Evolutionary conservation across 2,329 filamentous ascomycete genomes (phyloP), one percentile per base, ranked within the genome.

Genomic region (Lojkania enalia): DNA sequence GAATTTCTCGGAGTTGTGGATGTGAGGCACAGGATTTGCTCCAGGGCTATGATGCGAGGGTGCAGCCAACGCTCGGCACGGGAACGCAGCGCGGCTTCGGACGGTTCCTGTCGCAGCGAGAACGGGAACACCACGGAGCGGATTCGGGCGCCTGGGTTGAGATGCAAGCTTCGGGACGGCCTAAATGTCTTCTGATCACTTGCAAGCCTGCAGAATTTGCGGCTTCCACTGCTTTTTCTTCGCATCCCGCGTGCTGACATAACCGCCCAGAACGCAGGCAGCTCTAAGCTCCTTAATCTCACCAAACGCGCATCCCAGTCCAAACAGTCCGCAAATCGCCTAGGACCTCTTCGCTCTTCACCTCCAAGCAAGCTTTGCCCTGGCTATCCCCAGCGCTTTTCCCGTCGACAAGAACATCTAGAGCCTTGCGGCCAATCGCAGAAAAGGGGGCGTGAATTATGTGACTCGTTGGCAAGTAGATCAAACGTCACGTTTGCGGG

Each of bases 1-100:
- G 59, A 55, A 57, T 58, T 58, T 61, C 51, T 55, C 61, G 61
- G 61, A 49, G 52, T 41, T 45, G 43, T 38, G 47, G 51, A 45
- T 51, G 50, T 39, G 19, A n/a, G 16, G 15, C 27, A 27, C 12
- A 40, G 38, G 18, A 39, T 32, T n/a, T n/a, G n/a, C n/a, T n/a
- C n/a, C n/a, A 45, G 44, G 51, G 36, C 52, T 53, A 58, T 57
- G 57, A 56, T 57, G 53, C 48, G 50, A 44, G 41, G 38, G 45
- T 51, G 55, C 52, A 54, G 51, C 35, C 5, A 12, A 11, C 31
- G 46, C 46, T 51, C 42, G n/a, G n/a, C n/a, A n/a, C n/a, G n/a
- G n/a, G n/a, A n/a, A n/a, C n/a, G n/a, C n/a, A n/a, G n/a, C n/a
- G n/a, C n/a, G n/a, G n/a, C n/a, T n/a, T n/a, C n/a, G n/a, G n/a